Evolutionary conservation across 1,284 basidiomycete genomes (phyloP), one percentile per base, ranked within the genome.

Genomic region (Ceratorhiza oryzae-sativae): DNA sequence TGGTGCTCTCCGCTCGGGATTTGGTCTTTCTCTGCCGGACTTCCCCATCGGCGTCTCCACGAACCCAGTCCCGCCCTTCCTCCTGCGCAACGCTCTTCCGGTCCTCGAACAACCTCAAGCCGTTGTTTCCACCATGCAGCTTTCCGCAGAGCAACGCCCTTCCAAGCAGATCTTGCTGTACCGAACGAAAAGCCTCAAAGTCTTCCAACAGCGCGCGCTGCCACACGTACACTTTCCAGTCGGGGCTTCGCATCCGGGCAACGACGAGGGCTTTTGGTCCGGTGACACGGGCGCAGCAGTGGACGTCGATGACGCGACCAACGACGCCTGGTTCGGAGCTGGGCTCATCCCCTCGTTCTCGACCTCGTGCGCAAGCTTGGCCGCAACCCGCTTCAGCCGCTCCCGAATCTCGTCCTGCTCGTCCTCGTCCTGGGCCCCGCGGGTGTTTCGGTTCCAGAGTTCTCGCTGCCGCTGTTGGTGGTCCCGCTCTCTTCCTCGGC

Each of bases 311-410:
- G 23, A 46, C 20, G 62, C 20, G 9, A 55, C 25, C 18, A 62
- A 13, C 4, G 59, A 45, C 23, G 6, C 10, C 23, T 18, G 4
- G 8, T 20, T 32, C 9, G 42, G 32, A 1, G 62, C 27, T 15
- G 62, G 62, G 23, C 46, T 65, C 30, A 65, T 30, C 15, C 62
- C 62, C 18, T 72, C 71, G 13, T 71, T 61, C 8, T 58, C 74
- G 42, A 76, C 71, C 45, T 77, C 77, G 27, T 72, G 72, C 20
- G 75, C 76, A 23, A 78, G 49, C 5, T 74, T 46, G 23, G 58
- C 36, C 30, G 73, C 55, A 34, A 75, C 75, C 10, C 49, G 27
- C 23, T 34, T 25, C 4, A 72, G 49, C 30, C 62, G 48, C 34
- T 45, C 46, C n/a, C 71, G 34, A 56, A 65, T 65, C 46, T 65